Base-by-base conservation (phyloP, 768 basidiomycete species). In the Pholiota conissans region DNA sequence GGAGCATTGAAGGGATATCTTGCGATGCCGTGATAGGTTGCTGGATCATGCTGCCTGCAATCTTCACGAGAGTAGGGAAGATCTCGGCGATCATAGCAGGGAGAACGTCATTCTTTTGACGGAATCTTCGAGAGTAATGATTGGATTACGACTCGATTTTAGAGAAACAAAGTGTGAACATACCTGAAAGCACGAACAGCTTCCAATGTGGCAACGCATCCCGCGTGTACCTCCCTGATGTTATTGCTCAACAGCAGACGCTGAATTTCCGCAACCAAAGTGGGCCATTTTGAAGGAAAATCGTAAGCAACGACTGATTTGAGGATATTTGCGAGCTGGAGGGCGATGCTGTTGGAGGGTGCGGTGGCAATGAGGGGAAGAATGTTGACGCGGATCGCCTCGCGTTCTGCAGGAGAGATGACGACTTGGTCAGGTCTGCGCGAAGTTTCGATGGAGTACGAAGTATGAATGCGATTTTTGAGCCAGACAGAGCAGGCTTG, bases 401-500 rank as follows among this genome's bases (percentile, higher is more conserved):
- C 82, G 52, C 88, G 84, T 73, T 95, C 94, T 1, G 87, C 81
- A 28, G 72, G 66, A 2, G 83, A 74, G 69, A 95, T 88, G 52
- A 84, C 77, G 28, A 72, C 72, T 46, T 83, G 82, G 67, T 93
- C 89, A 0, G 86, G 77, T 28, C 85, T 82, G 51, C 79, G 69
- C 28, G 69, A 63, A 16, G 61, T 60, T 55, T 86, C 83, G 64
- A 84, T 64, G 60, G 78, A 69, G 68, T 93, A 95, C 18, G 80
- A 80, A 5, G 79, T 77, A 55, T 83, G 81, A 58, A 95, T 84
- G 65, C 94, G 89, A 71, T 96, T 96, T 74, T 96, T 96, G 65
- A 95, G 79, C 83, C 89, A 96, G 20, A 96, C 90, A 13, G 89
- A 81, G 63, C 89, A 87, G 0, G 93, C 89, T 65, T 94, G 91